A percentile compares a stretch with the other conserved stretches of the same genome.
Conservation (phyloP, 2,329 filamentous ascomycete species). For the Ceratocystis cubensis region DNA sequence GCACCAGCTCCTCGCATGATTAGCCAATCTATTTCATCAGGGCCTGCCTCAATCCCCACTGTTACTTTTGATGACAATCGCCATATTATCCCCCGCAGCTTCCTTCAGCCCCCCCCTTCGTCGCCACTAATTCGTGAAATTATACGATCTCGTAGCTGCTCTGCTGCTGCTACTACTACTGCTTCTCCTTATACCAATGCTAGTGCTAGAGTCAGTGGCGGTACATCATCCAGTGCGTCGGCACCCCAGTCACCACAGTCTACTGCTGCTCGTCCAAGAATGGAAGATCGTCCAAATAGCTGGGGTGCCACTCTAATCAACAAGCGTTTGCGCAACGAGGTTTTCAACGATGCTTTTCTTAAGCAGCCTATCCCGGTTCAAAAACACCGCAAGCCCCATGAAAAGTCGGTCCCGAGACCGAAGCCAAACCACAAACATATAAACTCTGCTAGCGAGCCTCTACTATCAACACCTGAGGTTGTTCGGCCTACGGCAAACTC, state of each 20-base stretch:
- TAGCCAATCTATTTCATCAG: slow-evolving; percentile 58
- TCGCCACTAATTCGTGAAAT: slow-evolving; percentile 19
- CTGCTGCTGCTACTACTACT: slow-evolving; percentile 16
- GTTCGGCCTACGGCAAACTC: background rate
- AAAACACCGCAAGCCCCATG: slow-evolving; percentile 58
- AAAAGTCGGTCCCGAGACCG: slow-evolving; percentile 49
- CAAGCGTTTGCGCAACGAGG: slow-evolving; percentile 73
- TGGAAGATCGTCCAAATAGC: slow-evolving; percentile 48
- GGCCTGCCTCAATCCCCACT: slow-evolving; percentile 59
- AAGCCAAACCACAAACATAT: slow-evolving; percentile 23
- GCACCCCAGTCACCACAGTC: slow-evolving; percentile 24
- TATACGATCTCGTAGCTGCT: slow-evolving; percentile 18
- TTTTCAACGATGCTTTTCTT: slow-evolving; percentile 82
- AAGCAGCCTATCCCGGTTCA: slow-evolving; percentile 73
- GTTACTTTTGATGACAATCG: slow-evolving; percentile 90
- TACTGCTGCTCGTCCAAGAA: slow-evolving; percentile 30
- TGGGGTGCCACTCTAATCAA: slow-evolving; percentile 94
- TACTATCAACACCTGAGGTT: slow-evolving; percentile 11
- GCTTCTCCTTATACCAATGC: background rate
- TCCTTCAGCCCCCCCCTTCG: slow-evolving; percentile 47
- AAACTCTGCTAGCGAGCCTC: slow-evolving; percentile 13
- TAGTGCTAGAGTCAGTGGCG: background rate
- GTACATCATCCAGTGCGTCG: slow-evolving; percentile 13
- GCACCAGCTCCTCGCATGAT: slow-evolving; percentile 33
- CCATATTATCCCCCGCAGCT: slow-evolving; percentile 77